Evolutionary conservation across 495 filamentous ascomycete genomes (phyloP).

Genomic region (Astrocystis sublimbata): DNA sequence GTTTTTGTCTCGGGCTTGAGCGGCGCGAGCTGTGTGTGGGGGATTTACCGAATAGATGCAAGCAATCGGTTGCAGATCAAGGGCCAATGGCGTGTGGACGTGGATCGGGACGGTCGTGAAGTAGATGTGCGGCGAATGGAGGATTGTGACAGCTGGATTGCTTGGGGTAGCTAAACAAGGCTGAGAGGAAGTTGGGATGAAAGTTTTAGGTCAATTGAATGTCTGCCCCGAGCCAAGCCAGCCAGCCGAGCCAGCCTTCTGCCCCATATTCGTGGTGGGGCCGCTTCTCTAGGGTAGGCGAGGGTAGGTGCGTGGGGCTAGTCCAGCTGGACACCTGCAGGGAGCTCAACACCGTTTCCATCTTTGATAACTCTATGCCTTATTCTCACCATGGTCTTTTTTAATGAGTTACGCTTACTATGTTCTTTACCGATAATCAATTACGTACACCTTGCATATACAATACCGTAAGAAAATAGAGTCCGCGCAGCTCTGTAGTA

Average conservation of each 20-base stretch:
- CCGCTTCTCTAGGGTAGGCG: background rate
- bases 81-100: background rate
- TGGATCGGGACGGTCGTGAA: background rate
- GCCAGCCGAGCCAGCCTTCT: conserved; percentile 19
- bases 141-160: background rate
- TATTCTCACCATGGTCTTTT: too few species aligned
- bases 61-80: background rate
- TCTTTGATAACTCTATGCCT: too few species aligned
- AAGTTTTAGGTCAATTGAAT: background rate
- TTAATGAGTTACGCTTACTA: too few species aligned
- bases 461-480: too few species aligned
- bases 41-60: conserved; percentile 14
- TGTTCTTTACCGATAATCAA: too few species aligned
- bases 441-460: too few species aligned
- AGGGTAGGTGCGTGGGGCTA: conserved; percentile 3
- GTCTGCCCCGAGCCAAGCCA: too few species aligned
- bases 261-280: background rate
- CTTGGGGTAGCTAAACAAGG: background rate
- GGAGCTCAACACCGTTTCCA: too few species aligned
- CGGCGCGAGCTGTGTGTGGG: conserved; percentile 3
- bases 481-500: too few species aligned
- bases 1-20: conserved; percentile 20
- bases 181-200: conserved; percentile 8
- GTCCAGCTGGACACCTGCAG: too few species aligned
- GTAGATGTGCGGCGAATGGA: background rate